Base-by-base conservation (phyloP, 257 asterid species). In the Perilla frutescens region DNA sequence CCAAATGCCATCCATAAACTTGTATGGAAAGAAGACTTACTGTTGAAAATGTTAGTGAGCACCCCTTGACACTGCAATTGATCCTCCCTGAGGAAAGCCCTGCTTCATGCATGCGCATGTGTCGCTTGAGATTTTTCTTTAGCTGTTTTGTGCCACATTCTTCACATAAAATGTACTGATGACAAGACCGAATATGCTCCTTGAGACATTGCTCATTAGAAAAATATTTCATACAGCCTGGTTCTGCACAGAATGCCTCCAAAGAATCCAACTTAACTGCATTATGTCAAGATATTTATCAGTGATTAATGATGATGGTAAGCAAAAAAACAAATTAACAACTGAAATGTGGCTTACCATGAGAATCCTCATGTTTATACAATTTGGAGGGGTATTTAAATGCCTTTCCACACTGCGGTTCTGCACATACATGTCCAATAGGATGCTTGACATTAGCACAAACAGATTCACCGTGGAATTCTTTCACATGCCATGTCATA, bases 51-150 rank as follows among this genome's bases (percentile, higher is more conserved):
- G 90, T 83, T 12, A 64, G 80, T 13, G 13, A 68, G 79, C 98
- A 95, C 57, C 85, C 93, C 45, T 87, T 76, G 10, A 82, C 71
- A 39, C 81, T 82, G 76, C 99, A 91, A 65, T 83, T 78, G 31
- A 91, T 73, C 66, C 84, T 87, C 66, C 77, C 79, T 0, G 83
- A 61, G 9, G 88, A 65, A 77, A 39, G 53, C 8, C 20, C 74
- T 14, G 72, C 76, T 76, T 84, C 92, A 74, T 94, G 99, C 50
- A 62, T 81, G 41, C 86, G 84, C 8, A 92, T 86, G 77, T 95
- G 98, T 2, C 96, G 93, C 83, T 95, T 95, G 2, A 92, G 79
- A 83, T 92, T 95, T 79, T 95, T 91, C 85, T 85, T 91, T 63
- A 95, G 84, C 71, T 91, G 95, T 74, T 83, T 84, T 7, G 81